Evolutionary conservation across 2,329 filamentous ascomycete species (phyloP).

Genomic region (Fusarium avenaceum): DNA sequence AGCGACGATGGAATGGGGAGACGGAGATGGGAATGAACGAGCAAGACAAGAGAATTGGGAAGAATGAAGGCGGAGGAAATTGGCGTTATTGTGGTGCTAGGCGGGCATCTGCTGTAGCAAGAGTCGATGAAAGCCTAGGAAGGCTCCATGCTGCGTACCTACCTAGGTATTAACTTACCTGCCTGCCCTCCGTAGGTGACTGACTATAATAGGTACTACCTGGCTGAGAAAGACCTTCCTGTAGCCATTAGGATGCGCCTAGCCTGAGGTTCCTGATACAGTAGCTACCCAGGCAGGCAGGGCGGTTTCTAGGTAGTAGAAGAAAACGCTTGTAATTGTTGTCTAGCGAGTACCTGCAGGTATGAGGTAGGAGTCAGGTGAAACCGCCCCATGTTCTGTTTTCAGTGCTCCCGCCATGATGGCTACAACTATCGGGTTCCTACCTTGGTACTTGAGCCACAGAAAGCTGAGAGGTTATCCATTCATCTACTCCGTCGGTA

Average conservation of each 20-base stretch:
- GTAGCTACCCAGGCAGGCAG: no score
- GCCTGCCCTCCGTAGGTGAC: slow-evolving; percentile 2
- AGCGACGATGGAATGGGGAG: slow-evolving; percentile 37
- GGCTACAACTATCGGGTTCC: not conserved
- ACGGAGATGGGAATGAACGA: slow-evolving; percentile 35
- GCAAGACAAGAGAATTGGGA: slow-evolving; percentile 23
- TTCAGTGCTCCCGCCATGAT: no score
- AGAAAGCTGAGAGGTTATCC: not conserved
- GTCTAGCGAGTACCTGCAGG: no score
- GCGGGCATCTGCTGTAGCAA: no score
- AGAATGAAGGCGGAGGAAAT: slow-evolving; percentile 40
- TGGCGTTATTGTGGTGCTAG: slow-evolving; percentile 12
- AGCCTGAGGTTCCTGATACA: no score
- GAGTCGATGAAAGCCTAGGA: not conserved
- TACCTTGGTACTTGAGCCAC: not conserved
- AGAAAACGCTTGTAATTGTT: no score
- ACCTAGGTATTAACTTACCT: not conserved
- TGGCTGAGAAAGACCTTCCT: slow-evolving; percentile 3
- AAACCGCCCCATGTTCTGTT: no score
- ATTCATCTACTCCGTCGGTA: no score
- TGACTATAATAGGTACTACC: not conserved
- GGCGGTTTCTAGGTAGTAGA: no score
- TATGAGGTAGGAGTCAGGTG: no score
- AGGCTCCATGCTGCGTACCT: no score
- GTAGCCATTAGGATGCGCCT: not conserved